phyloP scores from a whole-genome alignment of 129 eudicot species.

The Lonicera japonica region DNA sequence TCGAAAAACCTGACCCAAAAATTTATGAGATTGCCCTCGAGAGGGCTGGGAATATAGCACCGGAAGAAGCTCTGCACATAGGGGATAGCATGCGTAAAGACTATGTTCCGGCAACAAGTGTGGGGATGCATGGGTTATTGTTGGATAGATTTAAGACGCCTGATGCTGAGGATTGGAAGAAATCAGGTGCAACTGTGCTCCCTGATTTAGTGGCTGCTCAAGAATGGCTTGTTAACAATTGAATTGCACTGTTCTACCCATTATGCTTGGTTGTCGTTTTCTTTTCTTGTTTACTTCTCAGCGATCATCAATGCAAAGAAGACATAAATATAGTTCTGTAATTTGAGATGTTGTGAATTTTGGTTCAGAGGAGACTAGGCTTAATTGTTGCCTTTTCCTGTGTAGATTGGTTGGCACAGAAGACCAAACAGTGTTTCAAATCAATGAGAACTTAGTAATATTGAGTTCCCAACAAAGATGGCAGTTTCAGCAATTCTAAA shows the following conservation, averaged over 20 bases:
- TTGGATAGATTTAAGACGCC: constrained; percentile 81
- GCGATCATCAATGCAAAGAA: neutral
- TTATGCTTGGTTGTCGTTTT: neutral
- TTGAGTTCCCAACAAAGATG: too few relatives aligned
- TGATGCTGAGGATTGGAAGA: constrained; percentile 70
- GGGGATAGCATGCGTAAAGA: constrained; percentile 97
- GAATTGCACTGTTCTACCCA: constrained; percentile 2
- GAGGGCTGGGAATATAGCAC: constrained; percentile 79
- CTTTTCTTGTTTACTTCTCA: neutral
- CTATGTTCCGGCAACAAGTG: constrained; percentile 76
- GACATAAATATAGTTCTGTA: neutral
- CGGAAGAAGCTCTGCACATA: constrained; percentile 74
- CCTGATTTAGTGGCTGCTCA: constrained; percentile 69
- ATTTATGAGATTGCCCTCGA: constrained; percentile 74
- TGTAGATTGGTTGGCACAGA: too few relatives aligned
- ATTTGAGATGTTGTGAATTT: neutral
- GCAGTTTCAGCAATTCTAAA: too few relatives aligned
- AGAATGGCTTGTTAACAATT: constrained; percentile 47
- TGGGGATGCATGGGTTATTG: constrained; percentile 90
- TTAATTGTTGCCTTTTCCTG: too few relatives aligned
- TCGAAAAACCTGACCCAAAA: constrained; percentile 88
- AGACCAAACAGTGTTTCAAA: neutral
- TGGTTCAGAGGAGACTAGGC: neutral
- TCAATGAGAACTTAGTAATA: neutral
- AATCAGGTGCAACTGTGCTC: constrained; percentile 69